A percentile compares a stretch with the other conserved stretches of the same genome.
phyloP scores from a whole-genome alignment of 345 rosid genomes.

The Balakata baccata region DNA sequence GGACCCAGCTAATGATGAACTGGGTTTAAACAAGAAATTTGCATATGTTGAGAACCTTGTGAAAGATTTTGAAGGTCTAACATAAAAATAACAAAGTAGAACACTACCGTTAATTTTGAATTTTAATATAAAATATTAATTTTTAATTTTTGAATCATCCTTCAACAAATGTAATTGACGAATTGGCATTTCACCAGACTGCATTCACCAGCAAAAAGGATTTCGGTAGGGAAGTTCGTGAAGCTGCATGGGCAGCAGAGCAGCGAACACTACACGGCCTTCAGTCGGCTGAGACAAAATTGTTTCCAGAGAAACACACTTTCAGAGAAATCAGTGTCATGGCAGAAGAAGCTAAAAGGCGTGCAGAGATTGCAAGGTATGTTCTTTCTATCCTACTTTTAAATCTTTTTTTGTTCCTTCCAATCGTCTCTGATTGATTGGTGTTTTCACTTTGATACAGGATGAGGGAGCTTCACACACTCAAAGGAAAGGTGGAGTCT shows the following conservation, averaged over 20 bases:
- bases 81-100: too few species aligned
- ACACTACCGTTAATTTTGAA: too few species aligned
- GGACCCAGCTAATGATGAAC: too few species aligned
- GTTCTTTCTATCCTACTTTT: too few species aligned
- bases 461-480: constrained; percentile 51
- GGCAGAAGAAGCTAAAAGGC: constrained; percentile 55
- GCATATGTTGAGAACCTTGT: too few species aligned
- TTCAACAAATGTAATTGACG: neutral
- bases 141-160: neutral
- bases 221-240: constrained; percentile 41
- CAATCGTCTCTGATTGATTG: neutral
- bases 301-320: constrained; percentile 27
- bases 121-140: neutral
- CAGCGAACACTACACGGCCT: constrained; percentile 46
- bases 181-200: constrained; percentile 19
- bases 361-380: constrained; percentile 41
- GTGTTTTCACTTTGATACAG: constrained; percentile 20
- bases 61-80: too few species aligned
- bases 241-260: constrained; percentile 50
- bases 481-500: constrained; percentile 53
- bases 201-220: constrained; percentile 44
- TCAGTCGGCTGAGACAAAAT: constrained; percentile 11
- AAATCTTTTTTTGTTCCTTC: too few species aligned
- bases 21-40: too few species aligned
- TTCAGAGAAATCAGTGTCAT: constrained; percentile 32